phyloP scores from a whole-genome alignment of 2,329 filamentous ascomycete genomes.

The Hypomyces perniciosus region DNA sequence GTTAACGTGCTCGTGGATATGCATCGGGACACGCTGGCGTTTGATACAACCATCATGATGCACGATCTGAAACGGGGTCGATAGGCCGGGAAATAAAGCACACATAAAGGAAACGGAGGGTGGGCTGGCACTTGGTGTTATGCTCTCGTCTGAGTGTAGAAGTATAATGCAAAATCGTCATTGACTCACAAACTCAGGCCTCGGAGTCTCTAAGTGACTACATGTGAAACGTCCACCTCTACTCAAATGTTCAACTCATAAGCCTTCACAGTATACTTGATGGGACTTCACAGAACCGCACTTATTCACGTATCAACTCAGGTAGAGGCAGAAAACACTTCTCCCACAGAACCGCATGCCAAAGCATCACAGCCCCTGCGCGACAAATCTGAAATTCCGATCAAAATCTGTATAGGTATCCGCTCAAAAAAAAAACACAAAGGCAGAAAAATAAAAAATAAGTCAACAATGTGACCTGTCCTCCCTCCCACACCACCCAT shows the following conservation, averaged over 20 bases:
- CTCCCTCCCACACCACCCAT: neutral
- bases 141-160: no score
- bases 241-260: no score
- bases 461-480: neutral
- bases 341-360: neutral
- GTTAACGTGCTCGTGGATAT: neutral
- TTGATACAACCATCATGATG: constrained; percentile 16
- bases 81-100: neutral
- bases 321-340: neutral
- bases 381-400: neutral
- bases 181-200: no score
- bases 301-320: no score
- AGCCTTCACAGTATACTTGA: no score
- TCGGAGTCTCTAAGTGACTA: no score
- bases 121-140: no score
- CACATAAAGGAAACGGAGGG: neutral
- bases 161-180: no score
- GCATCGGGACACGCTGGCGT: constrained; percentile 15
- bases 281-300: no score
- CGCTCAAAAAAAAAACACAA: neutral
- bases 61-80: constrained; percentile 5
- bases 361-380: no score
- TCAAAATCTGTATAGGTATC: neutral
- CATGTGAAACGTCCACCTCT: no score
- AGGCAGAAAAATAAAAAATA: constrained; percentile 3